phyloP scores from a whole-genome alignment of 2,329 filamentous ascomycete genomes.

The Daldinia sp. region DNA sequence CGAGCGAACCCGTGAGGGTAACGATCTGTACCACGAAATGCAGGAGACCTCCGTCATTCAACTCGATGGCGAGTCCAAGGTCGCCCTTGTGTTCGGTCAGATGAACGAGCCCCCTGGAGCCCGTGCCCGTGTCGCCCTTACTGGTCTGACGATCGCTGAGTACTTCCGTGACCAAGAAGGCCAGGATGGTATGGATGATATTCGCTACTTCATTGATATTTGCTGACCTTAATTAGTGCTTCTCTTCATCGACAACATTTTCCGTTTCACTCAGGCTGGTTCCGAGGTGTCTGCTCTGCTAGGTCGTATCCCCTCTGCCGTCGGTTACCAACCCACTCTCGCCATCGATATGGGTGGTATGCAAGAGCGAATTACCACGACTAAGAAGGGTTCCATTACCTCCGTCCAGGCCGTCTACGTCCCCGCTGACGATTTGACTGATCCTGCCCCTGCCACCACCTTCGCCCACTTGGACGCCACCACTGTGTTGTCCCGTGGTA shows the following conservation, averaged over 20 bases:
- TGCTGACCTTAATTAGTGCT: constrained; percentile 67
- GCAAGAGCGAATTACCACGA: constrained; percentile 99
- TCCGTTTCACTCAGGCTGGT: constrained; percentile 99
- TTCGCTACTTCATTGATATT: not conserved
- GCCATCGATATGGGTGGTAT: constrained; percentile 99
- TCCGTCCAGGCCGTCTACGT: constrained; percentile 99
- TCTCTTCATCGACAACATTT: constrained; percentile 99
- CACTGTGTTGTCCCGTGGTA: constrained; percentile 99
- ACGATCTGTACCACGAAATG: constrained; percentile 99
- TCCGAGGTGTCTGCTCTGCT: constrained; percentile 99
- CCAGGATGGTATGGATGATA: constrained; percentile 75
- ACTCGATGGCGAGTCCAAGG: constrained; percentile 99
- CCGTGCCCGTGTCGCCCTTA: constrained; percentile 99
- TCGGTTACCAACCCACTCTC: constrained; percentile 99
- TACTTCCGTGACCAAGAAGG: constrained; percentile 81
- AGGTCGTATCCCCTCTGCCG: constrained; percentile 99
- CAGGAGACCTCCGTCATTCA: constrained; percentile 99
- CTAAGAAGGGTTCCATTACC: constrained; percentile 99
- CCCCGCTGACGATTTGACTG: constrained; percentile 99
- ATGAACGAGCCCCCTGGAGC: constrained; percentile 99
- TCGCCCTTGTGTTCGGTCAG: constrained; percentile 99
- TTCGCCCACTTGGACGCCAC: constrained; percentile 99
- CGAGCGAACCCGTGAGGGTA: constrained; percentile 99
- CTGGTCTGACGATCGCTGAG: constrained; percentile 82
- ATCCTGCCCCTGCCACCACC: constrained; percentile 98